Evolutionary conservation across 169 alveolate species (phyloP).

Genomic region (Babesia bovis): DNA sequence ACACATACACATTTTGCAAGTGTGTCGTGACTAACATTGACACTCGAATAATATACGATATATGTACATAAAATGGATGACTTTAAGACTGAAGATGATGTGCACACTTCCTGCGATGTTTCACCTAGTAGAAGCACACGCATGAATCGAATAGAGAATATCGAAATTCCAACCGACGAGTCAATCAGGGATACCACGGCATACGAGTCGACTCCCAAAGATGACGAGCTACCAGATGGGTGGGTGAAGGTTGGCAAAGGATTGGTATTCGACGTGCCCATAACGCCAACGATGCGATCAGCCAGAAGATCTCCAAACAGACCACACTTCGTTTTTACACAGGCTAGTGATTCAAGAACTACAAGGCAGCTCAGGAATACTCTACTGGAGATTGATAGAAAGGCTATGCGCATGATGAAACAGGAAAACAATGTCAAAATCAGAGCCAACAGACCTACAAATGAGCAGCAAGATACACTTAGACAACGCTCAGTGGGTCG

Average conservation of each 20-base stretch:
- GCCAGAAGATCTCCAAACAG: background rate
- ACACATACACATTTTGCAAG: background rate
- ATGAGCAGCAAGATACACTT: background rate
- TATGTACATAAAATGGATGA: conserved; percentile 10
- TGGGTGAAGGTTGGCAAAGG: conserved; percentile 65
- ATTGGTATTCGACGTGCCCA: conserved; percentile 54
- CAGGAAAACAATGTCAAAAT: conserved; percentile 31
- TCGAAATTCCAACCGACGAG: background rate
- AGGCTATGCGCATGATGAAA: conserved; percentile 39
- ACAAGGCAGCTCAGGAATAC: conserved; percentile 5
- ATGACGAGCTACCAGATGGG: conserved; percentile 56
- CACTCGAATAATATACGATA: too few species aligned
- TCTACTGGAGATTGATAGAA: conserved; percentile 45
- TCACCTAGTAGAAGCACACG: conserved; percentile 12
- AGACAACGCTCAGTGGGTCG: background rate
- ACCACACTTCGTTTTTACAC: conserved; percentile 40
- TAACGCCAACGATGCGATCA: conserved; percentile 34
- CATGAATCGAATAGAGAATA: conserved; percentile 16
- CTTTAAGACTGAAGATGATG: background rate
- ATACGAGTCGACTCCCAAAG: background rate
- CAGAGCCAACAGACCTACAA: conserved; percentile 38
- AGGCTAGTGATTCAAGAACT: background rate
- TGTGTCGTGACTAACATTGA: background rate
- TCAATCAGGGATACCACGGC: background rate
- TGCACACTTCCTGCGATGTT: background rate